Evolutionary conservation across 2,329 filamentous ascomycete genomes (phyloP), one percentile per base, ranked within the genome.

Genomic region (Trichophyton benhamiae): DNA sequence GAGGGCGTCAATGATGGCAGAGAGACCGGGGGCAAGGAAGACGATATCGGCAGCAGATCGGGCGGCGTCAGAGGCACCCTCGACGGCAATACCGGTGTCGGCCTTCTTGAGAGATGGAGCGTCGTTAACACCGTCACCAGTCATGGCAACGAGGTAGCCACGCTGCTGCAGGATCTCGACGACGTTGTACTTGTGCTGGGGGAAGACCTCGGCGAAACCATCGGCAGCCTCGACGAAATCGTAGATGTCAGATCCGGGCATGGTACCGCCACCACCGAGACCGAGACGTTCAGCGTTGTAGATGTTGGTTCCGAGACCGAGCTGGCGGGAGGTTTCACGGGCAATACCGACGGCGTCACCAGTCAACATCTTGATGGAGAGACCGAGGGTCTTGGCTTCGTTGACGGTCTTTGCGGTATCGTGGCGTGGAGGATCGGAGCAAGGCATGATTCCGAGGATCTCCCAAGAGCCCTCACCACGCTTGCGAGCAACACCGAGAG

Each of bases 351-450:
- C 90, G 67, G 91, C 89, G 73, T 95, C 90, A 82, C 90, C 90
- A 77, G 91, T 95, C 78, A 95, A 83, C 89, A 95, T 95, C 83
- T 95, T 95, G 78, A 95, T 91, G 68, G 87, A 91, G 64, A 95
- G 81, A 80, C 90, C 90, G 63, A 95, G 84, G 66, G 80, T 82
- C 82, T 94, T 92, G 71, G 90, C 90, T 77, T 95, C 90, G 75
- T 88, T 87, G 78, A 95, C 88, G 64, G 91, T 95, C 75, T 89
- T 88, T 70, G 86, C 89, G 68, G 91, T 95, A 72, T 95, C 90
- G 79, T 95, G 86, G 72, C 91, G 88, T 68, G 90, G 90, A 69
- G 91, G 91, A 75, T 95, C 90, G 69, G 87, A 89, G 82, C 90
- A 95, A 71, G 91, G 90, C 88, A 95, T 92, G 71, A 96, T 95